Base-by-base conservation (phyloP, 176 grass and related monocot species). In the Stipa capillata region DNA sequence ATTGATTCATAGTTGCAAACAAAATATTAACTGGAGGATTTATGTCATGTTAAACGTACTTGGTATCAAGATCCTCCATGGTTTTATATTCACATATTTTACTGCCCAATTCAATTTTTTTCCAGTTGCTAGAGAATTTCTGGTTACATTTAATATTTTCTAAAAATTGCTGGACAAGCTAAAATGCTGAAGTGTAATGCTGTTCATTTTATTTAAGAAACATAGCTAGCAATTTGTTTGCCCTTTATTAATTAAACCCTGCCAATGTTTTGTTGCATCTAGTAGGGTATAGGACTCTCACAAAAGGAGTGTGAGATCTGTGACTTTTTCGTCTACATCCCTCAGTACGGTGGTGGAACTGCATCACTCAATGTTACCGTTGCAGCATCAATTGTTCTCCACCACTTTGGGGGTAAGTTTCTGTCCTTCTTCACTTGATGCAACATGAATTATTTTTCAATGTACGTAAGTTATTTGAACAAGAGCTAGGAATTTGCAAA, bases 351-450 rank as follows among this genome's bases (percentile, higher is more conserved):
- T 31, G 85, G 73, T 24, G 95, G 90, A 69, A 98, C 95, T n/a
- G 95, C 95, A 58, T 94, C 95, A 25, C 92, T 98, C 23, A 98
- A 94, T 80, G 95, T 98, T 81, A 94, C 92, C 1, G 92, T 98
- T 70, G 95, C 92, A 17, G 95, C 92, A 39, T 94, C 95, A 7
- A 98, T 98, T 49, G 90, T 93, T 76, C 83, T 98, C 37, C 95
- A 98, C 29, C 95, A 98, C 41, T 94, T 98, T 58, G 95, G 66
- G 1, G 87, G 89, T 96, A 86, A 80, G 17, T 34, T 76, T 65
- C 23, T 16, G 11, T 79, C 31, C 20, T 41, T n/a, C n/a, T n/a
- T 45, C 7, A 1, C 27, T 65, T 33, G 37, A 28, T 31, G 16
- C 4, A n/a, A 52, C 20, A 72, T 41, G 24, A 28, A 27, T 9